These are phyloP conservation scores for Diutina sp. DNA, from an alignment of 1,139 yeast genomes.

Conservation along the genomic window DNA sequence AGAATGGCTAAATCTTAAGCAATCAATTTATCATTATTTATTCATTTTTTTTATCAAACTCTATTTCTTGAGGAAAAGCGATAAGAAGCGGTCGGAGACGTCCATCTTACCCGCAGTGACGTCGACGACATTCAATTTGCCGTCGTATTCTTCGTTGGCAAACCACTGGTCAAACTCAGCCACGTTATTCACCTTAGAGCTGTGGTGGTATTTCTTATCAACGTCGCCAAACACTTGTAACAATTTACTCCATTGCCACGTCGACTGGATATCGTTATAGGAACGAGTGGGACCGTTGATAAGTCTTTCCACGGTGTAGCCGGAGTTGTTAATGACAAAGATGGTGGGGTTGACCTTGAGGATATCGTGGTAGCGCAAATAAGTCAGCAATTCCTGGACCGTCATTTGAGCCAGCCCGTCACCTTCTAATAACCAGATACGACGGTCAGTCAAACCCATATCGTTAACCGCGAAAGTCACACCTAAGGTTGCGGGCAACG, in stretches of 20 bases:
- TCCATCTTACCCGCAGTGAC: slow-evolving; percentile 33
- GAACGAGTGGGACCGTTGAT: slow-evolving; percentile 65
- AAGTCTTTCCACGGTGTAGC: slow-evolving; percentile 79
- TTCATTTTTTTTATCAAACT: background rate
- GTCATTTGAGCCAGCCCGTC: slow-evolving; percentile 94
- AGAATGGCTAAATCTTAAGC: no score
- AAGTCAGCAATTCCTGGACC: slow-evolving; percentile 64
- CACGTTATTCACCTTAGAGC: slow-evolving; percentile 18
- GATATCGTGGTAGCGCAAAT: slow-evolving; percentile 30
- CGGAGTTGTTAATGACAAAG: slow-evolving; percentile 65
- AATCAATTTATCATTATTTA: background rate
- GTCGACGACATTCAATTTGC: slow-evolving; percentile 42
- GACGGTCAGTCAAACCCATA: slow-evolving; percentile 23
- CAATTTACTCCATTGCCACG: slow-evolving; percentile 68
- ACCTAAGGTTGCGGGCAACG: slow-evolving; percentile 77
- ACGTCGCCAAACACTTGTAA: slow-evolving; percentile 58
- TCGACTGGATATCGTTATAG: slow-evolving; percentile 69
- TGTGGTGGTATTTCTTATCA: slow-evolving; percentile 19
- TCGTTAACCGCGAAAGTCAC: slow-evolving; percentile 60
- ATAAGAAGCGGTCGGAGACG: background rate
- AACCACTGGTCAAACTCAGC: slow-evolving; percentile 15
- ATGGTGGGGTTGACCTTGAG: slow-evolving; percentile 37
- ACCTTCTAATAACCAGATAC: slow-evolving; percentile 66
- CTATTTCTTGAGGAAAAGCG: slow-evolving; percentile 1
- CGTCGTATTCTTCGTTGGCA: slow-evolving; percentile 8